Evolutionary conservation across 352 stramenopile genomes (phyloP).

Genomic region (Phytophthora crassamura): DNA sequence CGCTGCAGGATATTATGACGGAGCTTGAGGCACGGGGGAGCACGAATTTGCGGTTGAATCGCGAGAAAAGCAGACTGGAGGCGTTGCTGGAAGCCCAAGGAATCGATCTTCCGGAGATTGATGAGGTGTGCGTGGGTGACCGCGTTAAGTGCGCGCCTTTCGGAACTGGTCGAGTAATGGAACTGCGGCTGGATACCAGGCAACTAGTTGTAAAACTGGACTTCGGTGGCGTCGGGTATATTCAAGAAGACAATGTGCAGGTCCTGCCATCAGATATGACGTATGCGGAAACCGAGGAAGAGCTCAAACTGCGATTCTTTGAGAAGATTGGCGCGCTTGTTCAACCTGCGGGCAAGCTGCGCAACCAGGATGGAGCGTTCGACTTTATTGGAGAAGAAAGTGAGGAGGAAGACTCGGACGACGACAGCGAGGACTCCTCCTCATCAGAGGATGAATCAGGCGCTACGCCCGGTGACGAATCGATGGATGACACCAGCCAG

Average conservation of each 20-base stretch:
- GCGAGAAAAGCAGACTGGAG: conserved; percentile 72
- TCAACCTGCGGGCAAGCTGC: conserved; percentile 55
- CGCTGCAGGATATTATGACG: conserved; percentile 83
- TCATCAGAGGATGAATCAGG: conserved; percentile 43
- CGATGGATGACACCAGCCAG: conserved; percentile 15
- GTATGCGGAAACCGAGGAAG: conserved; percentile 60
- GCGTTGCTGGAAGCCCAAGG: conserved; percentile 48
- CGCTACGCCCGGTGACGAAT: conserved; percentile 23
- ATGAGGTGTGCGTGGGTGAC: conserved; percentile 72
- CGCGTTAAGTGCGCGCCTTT: conserved; percentile 52
- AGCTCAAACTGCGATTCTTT: conserved; percentile 71
- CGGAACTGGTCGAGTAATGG: conserved; percentile 49
- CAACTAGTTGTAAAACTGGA: conserved; percentile 57
- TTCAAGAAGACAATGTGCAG: conserved; percentile 68
- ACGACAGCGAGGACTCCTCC: conserved; percentile 35
- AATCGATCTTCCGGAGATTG: conserved; percentile 58
- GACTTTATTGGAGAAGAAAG: conserved; percentile 33
- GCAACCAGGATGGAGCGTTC: conserved; percentile 32
- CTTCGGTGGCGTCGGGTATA: conserved; percentile 46
- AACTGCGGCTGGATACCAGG: conserved; percentile 49
- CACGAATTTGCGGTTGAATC: conserved; percentile 58
- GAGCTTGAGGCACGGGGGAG: conserved; percentile 72
- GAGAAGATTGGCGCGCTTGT: conserved; percentile 73
- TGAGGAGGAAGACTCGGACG: conserved; percentile 46
- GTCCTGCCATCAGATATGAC: conserved; percentile 59